phyloP scores from a whole-genome alignment of 371 early-diverging fungal species.

The Rhizomucor miehei region DNA sequence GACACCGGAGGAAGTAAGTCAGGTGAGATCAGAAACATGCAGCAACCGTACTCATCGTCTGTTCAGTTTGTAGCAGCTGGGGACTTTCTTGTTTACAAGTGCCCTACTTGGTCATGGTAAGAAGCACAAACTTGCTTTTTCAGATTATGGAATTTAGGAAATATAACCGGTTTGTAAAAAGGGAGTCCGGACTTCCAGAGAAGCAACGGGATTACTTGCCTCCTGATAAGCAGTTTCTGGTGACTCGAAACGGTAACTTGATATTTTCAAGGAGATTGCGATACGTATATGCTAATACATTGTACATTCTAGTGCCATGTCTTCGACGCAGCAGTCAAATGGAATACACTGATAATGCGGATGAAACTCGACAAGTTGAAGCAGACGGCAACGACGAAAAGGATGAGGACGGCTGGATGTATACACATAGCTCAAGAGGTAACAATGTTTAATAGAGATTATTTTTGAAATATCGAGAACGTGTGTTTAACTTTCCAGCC shows the following conservation, averaged over 20 bases:
- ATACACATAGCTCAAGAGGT: constrained; percentile 66
- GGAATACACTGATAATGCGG: constrained; percentile 72
- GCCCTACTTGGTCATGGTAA: constrained; percentile 98
- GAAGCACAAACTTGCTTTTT: constrained; percentile 3
- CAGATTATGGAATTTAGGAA: not conserved
- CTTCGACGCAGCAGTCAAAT: constrained; percentile 84
- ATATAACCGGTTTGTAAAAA: constrained; percentile 17
- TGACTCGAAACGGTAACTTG: constrained; percentile 83
- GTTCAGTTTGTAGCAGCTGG: constrained; percentile 92
- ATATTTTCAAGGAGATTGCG: not conserved
- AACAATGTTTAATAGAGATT: not conserved
- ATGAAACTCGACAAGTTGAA: constrained; percentile 38
- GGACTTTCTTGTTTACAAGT: constrained; percentile 95
- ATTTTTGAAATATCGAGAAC: not conserved
- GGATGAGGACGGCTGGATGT: constrained; percentile 81
- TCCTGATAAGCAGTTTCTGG: constrained; percentile 90
- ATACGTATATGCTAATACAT: not conserved
- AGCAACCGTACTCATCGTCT: not conserved
- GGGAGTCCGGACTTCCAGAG: constrained; percentile 79
- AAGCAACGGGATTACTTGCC: constrained; percentile 91
- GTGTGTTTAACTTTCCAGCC: not conserved
- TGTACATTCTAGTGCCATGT: constrained; percentile 71
- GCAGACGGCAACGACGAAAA: constrained; percentile 43
- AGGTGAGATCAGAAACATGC: not conserved
- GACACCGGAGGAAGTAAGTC: constrained; percentile 89